Conservation (phyloP, 768 basidiomycete species). For the Lactifluus piperatus region DNA sequence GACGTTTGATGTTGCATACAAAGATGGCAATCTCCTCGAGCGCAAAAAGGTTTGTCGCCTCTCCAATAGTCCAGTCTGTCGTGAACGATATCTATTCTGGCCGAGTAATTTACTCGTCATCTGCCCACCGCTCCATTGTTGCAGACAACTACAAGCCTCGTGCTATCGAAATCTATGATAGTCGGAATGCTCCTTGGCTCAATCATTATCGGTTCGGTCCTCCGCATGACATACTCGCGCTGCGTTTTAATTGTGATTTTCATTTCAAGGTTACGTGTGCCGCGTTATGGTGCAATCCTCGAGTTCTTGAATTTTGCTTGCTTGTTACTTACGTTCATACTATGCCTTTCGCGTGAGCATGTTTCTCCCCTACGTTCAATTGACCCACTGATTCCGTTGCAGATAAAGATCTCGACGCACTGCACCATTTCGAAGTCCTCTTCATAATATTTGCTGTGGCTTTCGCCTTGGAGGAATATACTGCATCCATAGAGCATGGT, state of each 20-base stretch:
- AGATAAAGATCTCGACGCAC: constrained; percentile 47
- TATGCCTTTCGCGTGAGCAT: constrained; percentile 64
- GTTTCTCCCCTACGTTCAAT: constrained; percentile 7
- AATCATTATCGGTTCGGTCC: constrained; percentile 71
- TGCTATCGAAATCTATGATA: constrained; percentile 65
- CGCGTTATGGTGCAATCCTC: constrained; percentile 66
- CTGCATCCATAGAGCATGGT: constrained; percentile 77
- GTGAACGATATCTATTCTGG: constrained; percentile 83
- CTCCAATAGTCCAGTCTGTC: constrained; percentile 78
- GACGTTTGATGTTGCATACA: neutral
- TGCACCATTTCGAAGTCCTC: constrained; percentile 56
- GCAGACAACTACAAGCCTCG: constrained; percentile 85
- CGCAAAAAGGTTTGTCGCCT: constrained; percentile 76
- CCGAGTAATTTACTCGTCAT: constrained; percentile 52
- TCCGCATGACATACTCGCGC: neutral
- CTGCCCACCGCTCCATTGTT: constrained; percentile 61
- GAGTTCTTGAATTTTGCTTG: constrained; percentile 73
- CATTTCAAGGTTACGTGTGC: constrained; percentile 60
- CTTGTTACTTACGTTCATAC: constrained; percentile 58
- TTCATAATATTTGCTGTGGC: constrained; percentile 74
- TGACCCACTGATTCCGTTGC: neutral
- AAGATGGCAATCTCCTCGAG: constrained; percentile 90
- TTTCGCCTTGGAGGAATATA: constrained; percentile 82
- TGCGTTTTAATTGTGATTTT: neutral
- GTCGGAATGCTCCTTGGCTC: constrained; percentile 56